Percentiles rank a stretch among this genome's conserved stretches.
These are phyloP conservation scores for Clathrus columnatus DNA, from an alignment of 768 basidiomycete genomes.

Conservation along the genomic window DNA sequence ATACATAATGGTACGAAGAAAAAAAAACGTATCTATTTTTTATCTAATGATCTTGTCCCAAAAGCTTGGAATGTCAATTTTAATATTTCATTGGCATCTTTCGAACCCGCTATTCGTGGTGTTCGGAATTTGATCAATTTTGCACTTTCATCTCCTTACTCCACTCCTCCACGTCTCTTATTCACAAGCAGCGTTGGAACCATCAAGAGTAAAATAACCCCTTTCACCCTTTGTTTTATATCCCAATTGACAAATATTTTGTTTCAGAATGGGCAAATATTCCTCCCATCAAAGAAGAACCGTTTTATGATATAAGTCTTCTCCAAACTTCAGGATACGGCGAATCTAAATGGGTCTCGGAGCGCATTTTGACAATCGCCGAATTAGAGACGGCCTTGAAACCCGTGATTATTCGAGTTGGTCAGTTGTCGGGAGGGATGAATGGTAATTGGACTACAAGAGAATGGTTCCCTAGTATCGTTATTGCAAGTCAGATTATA, in stretches of 20 bases:
- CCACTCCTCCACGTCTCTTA: slow-evolving; percentile 25
- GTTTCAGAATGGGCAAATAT: background rate
- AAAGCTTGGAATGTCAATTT: slow-evolving; percentile 43
- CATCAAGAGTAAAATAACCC: slow-evolving; percentile 15
- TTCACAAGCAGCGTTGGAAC: slow-evolving; percentile 33
- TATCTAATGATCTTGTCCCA: slow-evolving; percentile 4
- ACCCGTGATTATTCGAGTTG: slow-evolving; percentile 23
- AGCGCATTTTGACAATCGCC: slow-evolving; percentile 22
- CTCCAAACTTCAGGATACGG: slow-evolving; percentile 5
- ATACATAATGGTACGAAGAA: slow-evolving; percentile 2
- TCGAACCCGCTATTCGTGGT: slow-evolving; percentile 40
- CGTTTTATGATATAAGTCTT: background rate
- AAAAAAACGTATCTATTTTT: background rate
- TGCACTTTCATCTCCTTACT: slow-evolving; percentile 22
- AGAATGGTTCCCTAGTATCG: slow-evolving; percentile 20
- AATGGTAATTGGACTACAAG: slow-evolving; percentile 32
- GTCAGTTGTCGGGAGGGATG: slow-evolving; percentile 27
- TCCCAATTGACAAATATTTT: background rate
- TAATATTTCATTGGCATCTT: slow-evolving; percentile 40
- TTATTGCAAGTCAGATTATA: background rate
- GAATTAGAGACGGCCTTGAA: background rate
- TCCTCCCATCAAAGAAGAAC: background rate
- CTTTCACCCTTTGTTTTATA: background rate
- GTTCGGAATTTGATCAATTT: slow-evolving; percentile 40
- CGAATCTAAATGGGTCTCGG: slow-evolving; percentile 25